Evolutionary conservation across 768 basidiomycete genomes (phyloP).

Genomic region (Mycena capillaripes): DNA sequence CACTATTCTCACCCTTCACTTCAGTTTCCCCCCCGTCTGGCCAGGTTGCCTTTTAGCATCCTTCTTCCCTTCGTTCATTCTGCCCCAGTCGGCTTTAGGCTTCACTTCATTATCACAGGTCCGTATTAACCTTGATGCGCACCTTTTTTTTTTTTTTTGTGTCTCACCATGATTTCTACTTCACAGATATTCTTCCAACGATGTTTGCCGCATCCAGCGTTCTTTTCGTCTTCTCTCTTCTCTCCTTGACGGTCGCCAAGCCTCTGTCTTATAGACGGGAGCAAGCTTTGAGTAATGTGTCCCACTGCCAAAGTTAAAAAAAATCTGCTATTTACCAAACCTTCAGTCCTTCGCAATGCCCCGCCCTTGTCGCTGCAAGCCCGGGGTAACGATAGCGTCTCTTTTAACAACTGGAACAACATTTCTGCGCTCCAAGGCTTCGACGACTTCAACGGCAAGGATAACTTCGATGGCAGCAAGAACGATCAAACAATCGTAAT

Average conservation of each 20-base stretch:
- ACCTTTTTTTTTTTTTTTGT: background rate
- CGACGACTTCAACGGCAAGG: constrained; percentile 40
- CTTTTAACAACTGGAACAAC: constrained; percentile 44
- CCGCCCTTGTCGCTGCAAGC: background rate
- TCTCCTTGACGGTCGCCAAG: constrained; percentile 33
- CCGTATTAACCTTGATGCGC: background rate
- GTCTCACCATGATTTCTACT: background rate
- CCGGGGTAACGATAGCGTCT: constrained; percentile 25
- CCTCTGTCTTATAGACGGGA: constrained; percentile 33
- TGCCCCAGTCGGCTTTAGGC: constrained; percentile 35
- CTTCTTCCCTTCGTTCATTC: constrained; percentile 35
- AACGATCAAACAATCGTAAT: constrained; percentile 38
- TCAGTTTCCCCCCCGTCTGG: constrained; percentile 34
- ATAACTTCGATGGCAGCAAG: constrained; percentile 36
- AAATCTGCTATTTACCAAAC: background rate
- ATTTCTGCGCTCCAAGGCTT: constrained; percentile 37
- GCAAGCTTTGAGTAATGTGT: constrained; percentile 29
- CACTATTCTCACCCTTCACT: constrained; percentile 19
- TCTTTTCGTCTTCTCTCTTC: constrained; percentile 34
- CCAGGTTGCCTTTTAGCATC: constrained; percentile 40
- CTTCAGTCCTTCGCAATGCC: constrained; percentile 21
- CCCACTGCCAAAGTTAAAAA: background rate
- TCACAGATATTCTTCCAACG: constrained; percentile 22
- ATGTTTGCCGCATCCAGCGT: constrained; percentile 36
- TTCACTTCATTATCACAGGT: constrained; percentile 32